A percentile compares a stretch with the other conserved stretches of the same genome.
Evolutionary conservation across 2,329 filamentous ascomycete genomes (phyloP).

Genomic region (Penicillium sp.): DNA sequence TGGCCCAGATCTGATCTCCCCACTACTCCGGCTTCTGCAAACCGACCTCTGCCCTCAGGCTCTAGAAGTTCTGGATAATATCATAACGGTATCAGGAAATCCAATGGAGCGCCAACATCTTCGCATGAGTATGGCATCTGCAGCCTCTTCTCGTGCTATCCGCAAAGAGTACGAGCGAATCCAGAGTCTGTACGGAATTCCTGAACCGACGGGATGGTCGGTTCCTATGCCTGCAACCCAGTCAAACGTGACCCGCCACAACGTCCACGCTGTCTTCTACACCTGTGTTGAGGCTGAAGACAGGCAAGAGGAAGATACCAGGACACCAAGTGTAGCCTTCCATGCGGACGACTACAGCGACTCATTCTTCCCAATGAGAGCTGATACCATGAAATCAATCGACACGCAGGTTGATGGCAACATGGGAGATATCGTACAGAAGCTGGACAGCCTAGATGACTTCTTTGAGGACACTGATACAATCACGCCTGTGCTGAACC

Average conservation of each 20-base stretch:
- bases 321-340: conserved; percentile 87
- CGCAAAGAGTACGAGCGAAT: conserved; percentile 94
- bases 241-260: conserved; percentile 78
- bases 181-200: conserved; percentile 93
- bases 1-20: conserved; percentile 92
- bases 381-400: conserved; percentile 91
- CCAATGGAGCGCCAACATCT: conserved; percentile 92
- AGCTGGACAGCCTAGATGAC: conserved; percentile 74
- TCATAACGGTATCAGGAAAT: conserved; percentile 89
- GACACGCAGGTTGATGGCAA: conserved; percentile 61
- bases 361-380: conserved; percentile 73
- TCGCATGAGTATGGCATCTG: conserved; percentile 94
- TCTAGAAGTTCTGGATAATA: conserved; percentile 85
- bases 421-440: conserved; percentile 77
- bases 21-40: conserved; percentile 80
- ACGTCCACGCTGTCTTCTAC: conserved; percentile 95
- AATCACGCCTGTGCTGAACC: conserved; percentile 55
- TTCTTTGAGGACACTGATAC: conserved; percentile 70
- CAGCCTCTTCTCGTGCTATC: conserved; percentile 74
- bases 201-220: conserved; percentile 92
- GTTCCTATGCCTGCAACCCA: conserved; percentile 90
- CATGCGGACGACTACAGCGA: conserved; percentile 82
- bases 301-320: conserved; percentile 58
- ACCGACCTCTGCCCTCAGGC: conserved; percentile 94
- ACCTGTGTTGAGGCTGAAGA: conserved; percentile 71